phyloP scores from a whole-genome alignment of 2,329 filamentous ascomycete genomes.

The Beauveria asiatica region DNA sequence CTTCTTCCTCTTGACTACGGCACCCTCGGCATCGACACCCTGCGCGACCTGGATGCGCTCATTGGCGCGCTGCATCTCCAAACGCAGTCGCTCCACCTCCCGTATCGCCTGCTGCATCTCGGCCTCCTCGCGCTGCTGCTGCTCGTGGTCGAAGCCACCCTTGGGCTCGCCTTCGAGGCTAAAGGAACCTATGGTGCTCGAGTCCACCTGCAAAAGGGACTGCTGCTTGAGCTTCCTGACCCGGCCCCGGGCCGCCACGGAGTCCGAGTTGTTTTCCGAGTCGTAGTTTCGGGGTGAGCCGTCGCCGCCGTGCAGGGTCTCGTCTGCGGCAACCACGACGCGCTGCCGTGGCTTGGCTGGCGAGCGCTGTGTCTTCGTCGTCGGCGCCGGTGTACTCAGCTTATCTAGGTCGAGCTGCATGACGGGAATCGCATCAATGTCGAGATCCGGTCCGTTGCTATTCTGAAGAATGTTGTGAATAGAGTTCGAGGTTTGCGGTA shows the following conservation, averaged over 20 bases:
- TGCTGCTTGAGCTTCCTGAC: constrained; percentile 48
- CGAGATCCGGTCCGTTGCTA: constrained; percentile 68
- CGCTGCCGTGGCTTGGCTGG: constrained; percentile 43
- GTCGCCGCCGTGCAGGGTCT: constrained; percentile 53
- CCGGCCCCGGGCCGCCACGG: constrained; percentile 38
- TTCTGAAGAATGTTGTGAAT: constrained; percentile 68
- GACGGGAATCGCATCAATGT: constrained; percentile 92
- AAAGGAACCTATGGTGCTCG: constrained; percentile 67
- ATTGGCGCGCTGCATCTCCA: constrained; percentile 82
- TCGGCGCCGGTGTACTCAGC: constrained; percentile 23
- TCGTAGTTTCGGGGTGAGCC: constrained; percentile 42
- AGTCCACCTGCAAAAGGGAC: constrained; percentile 73
- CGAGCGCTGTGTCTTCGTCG: constrained; percentile 24
- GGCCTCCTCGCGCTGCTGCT: constrained; percentile 65
- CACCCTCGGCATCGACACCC: constrained; percentile 57
- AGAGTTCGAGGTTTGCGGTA: constrained; percentile 60
- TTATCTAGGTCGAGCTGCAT: constrained; percentile 79
- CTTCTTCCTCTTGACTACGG: constrained; percentile 59
- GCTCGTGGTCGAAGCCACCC: constrained; percentile 49
- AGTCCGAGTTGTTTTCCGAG: constrained; percentile 44
- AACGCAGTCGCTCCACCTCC: constrained; percentile 74
- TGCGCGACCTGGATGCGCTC: constrained; percentile 65
- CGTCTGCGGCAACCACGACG: constrained; percentile 63
- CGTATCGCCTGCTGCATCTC: constrained; percentile 85
- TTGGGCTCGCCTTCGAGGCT: constrained; percentile 48